Evolutionary conservation across 768 basidiomycete genomes (phyloP).

Genomic region (Symmetrospora coprosmae): DNA sequence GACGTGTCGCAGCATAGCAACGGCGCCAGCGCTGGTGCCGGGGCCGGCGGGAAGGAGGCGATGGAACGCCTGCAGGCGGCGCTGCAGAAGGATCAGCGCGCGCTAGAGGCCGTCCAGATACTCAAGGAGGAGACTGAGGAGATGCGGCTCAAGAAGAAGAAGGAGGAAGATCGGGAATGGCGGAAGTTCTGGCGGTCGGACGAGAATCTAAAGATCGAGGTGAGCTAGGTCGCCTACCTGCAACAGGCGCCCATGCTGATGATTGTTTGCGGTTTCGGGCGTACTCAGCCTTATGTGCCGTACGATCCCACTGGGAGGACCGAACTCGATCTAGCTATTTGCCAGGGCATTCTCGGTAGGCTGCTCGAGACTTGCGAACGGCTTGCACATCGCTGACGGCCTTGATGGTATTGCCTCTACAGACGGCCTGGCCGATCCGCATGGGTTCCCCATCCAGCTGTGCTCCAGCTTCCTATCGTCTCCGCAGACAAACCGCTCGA

Average conservation of each 20-base stretch:
- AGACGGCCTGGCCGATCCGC: conserved; percentile 3
- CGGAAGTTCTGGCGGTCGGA: too few species aligned
- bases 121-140: conserved; percentile 3
- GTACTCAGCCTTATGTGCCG: conserved; percentile 1
- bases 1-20: too few species aligned
- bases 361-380: too few species aligned
- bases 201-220: background rate
- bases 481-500: background rate
- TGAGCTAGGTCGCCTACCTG: background rate
- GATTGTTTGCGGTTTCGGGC: too few species aligned
- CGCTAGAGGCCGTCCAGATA: background rate
- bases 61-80: too few species aligned
- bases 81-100: background rate
- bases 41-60: too few species aligned
- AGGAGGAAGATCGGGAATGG: background rate
- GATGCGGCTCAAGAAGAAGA: conserved; percentile 2
- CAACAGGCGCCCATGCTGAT: too few species aligned
- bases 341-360: conserved; percentile 9
- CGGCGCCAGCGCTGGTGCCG: too few species aligned
- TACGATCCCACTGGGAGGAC: background rate
- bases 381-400: too few species aligned
- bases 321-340: background rate
- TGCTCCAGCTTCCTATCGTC: background rate
- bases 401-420: background rate
- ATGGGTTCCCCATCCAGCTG: conserved; percentile 4